Conservation (phyloP, 345 rosid species). For the Barbarea vulgaris region DNA sequence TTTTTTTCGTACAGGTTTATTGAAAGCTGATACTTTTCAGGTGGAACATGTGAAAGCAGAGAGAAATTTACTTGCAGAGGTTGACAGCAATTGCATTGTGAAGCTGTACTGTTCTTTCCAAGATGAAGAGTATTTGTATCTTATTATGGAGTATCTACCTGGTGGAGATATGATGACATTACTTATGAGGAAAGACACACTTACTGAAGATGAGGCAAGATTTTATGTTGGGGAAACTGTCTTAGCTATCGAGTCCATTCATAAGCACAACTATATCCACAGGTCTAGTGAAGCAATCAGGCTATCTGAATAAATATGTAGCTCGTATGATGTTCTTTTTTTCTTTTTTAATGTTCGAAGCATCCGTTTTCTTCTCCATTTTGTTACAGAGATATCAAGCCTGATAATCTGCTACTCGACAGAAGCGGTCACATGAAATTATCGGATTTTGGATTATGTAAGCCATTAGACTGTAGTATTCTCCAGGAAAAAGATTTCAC, state of each 20-base stretch:
- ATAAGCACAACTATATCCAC: conserved; percentile 95
- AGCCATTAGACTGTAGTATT: conserved; percentile 93
- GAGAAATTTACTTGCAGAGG: conserved; percentile 97
- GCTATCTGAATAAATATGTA: conserved; percentile 4
- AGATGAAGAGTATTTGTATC: conserved; percentile 91
- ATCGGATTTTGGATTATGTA: conserved; percentile 97
- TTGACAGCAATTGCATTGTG: conserved; percentile 96
- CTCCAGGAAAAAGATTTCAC: conserved; percentile 94
- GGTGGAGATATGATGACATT: conserved; percentile 99
- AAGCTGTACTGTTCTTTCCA: conserved; percentile 95
- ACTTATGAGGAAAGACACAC: conserved; percentile 92
- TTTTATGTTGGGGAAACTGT: conserved; percentile 98
- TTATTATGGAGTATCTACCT: conserved; percentile 97
- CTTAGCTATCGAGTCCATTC: conserved; percentile 95
- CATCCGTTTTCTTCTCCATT: not conserved
- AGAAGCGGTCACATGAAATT: conserved; percentile 91
- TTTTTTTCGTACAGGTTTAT: not conserved
- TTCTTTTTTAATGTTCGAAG: conserved; percentile 5
- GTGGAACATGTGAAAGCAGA: conserved; percentile 99
- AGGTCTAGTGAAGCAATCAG: conserved; percentile 52
- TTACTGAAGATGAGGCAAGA: conserved; percentile 94
- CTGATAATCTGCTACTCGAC: conserved; percentile 95
- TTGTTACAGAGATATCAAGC: conserved; percentile 88
- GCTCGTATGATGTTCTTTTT: not conserved
- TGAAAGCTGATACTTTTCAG: conserved; percentile 48